A percentile compares a stretch with the other conserved stretches of the same genome.
Conservation (phyloP, 176 grass and related monocot genomes). For the Calamus simplicifolius region DNA sequence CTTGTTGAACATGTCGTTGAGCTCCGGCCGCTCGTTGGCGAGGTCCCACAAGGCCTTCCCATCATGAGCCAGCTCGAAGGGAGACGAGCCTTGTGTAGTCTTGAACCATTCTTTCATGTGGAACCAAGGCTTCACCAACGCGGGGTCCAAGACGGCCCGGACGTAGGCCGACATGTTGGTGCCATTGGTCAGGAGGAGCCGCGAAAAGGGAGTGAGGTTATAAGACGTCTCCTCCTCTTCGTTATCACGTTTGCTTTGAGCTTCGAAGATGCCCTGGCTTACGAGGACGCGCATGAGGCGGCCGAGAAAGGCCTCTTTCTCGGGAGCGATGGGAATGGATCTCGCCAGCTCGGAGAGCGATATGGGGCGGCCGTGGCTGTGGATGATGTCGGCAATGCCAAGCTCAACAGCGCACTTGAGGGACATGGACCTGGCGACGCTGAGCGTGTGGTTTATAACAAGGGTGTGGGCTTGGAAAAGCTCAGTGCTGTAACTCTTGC, state of each 20-base stretch:
- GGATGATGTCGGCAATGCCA: conserved; percentile 4
- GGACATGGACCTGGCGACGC: background rate
- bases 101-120: conserved; percentile 21
- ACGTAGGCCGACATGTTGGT: conserved; percentile 15
- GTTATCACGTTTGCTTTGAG: background rate
- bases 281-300: conserved; percentile 18
- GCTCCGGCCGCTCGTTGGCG: background rate
- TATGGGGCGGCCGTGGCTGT: conserved; percentile 21
- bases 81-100: background rate
- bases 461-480: background rate
- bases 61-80: background rate
- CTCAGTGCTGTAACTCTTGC: too few species aligned
- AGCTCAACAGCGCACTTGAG: conserved; percentile 8
- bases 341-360: conserved; percentile 11
- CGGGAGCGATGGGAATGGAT: conserved; percentile 21
- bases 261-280: conserved; percentile 16
- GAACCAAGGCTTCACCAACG: background rate
- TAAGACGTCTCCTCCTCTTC: background rate
- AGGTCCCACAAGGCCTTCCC: conserved; percentile 18
- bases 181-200: background rate
- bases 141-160: conserved; percentile 3
- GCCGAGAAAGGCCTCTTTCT: conserved; percentile 10
- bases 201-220: conserved; percentile 21
- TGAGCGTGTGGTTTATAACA: background rate
- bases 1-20: conserved; percentile 16